Conservation (phyloP, 2,329 filamentous ascomycete genomes). For the Nemania sp. region DNA sequence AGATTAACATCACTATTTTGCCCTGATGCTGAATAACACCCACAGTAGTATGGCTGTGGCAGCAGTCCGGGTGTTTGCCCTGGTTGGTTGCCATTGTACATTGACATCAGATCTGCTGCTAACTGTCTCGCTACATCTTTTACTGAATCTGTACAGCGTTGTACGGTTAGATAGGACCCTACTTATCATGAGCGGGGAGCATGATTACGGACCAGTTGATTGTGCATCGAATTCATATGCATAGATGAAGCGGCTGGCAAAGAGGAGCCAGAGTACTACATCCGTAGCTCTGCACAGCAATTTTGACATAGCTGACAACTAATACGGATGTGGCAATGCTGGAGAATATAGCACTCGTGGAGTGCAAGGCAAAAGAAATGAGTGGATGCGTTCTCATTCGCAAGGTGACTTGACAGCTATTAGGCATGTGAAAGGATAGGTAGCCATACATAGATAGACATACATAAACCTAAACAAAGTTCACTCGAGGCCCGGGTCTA, state of each 20-base stretch:
- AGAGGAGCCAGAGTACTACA: constrained; percentile 31
- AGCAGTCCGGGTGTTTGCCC: constrained; percentile 65
- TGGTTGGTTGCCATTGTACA: constrained; percentile 62
- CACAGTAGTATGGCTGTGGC: constrained; percentile 67
- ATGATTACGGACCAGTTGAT: constrained; percentile 44
- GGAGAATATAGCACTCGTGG: not conserved
- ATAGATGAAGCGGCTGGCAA: constrained; percentile 15
- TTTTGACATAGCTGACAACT: constrained; percentile 40
- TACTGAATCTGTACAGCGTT: constrained; percentile 60
- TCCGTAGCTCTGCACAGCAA: constrained; percentile 40
- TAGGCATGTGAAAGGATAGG: too few relatives aligned
- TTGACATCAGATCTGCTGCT: constrained; percentile 63
- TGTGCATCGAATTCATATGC: constrained; percentile 47
- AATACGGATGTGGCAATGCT: constrained; percentile 1
- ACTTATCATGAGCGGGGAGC: not conserved
- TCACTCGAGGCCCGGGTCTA: not conserved
- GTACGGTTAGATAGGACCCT: constrained; percentile 23
- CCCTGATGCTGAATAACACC: constrained; percentile 37
- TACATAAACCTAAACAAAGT: not conserved
- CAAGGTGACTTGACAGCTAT: constrained; percentile 8
- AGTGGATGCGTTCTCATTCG: not conserved
- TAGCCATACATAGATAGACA: not conserved
- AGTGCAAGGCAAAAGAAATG: not conserved
- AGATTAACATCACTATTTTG: constrained; percentile 25
- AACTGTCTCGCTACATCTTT: constrained; percentile 62